Evolutionary conservation across 2,329 filamentous ascomycete genomes (phyloP).

Genomic region (Neonectria hederae): DNA sequence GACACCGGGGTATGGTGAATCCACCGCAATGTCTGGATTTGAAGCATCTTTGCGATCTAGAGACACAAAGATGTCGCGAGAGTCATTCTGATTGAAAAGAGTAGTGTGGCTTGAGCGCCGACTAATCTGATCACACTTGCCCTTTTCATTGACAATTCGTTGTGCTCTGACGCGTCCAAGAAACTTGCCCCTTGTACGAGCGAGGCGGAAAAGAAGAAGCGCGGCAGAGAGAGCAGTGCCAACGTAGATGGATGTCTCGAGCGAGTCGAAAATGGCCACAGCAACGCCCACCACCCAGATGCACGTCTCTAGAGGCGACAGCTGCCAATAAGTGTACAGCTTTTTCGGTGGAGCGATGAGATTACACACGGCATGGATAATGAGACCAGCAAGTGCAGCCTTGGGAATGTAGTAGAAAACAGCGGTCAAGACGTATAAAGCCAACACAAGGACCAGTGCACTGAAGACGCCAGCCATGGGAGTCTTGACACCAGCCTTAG

Average conservation of each 20-base stretch:
- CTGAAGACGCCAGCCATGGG: conserved; percentile 83
- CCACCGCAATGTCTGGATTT: conserved; percentile 55
- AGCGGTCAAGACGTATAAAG: conserved; percentile 79
- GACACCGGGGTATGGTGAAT: conserved; percentile 58
- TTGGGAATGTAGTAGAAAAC: conserved; percentile 86
- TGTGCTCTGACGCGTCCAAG: conserved; percentile 50
- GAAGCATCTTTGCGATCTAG: conserved; percentile 53
- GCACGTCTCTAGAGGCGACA: conserved; percentile 76
- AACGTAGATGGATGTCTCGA: conserved; percentile 62
- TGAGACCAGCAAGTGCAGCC: conserved; percentile 75
- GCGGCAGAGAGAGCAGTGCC: conserved; percentile 55
- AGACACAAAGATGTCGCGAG: conserved; percentile 53
- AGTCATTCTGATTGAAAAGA: conserved; percentile 6
- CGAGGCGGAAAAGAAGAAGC: conserved; percentile 56
- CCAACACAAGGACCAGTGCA: conserved; percentile 77
- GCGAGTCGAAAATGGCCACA: conserved; percentile 58
- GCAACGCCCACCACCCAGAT: conserved; percentile 81
- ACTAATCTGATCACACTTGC: neutral
- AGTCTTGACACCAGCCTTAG: conserved; percentile 83
- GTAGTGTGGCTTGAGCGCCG: neutral
- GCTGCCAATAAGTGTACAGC: conserved; percentile 80
- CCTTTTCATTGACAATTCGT: conserved; percentile 19
- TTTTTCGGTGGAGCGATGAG: conserved; percentile 77
- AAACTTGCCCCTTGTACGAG: conserved; percentile 58
- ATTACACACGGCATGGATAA: conserved; percentile 85